These are phyloP conservation scores for Puccinia coronata DNA, from an alignment of 1,284 basidiomycete genomes.

Conservation along the genomic window DNA sequence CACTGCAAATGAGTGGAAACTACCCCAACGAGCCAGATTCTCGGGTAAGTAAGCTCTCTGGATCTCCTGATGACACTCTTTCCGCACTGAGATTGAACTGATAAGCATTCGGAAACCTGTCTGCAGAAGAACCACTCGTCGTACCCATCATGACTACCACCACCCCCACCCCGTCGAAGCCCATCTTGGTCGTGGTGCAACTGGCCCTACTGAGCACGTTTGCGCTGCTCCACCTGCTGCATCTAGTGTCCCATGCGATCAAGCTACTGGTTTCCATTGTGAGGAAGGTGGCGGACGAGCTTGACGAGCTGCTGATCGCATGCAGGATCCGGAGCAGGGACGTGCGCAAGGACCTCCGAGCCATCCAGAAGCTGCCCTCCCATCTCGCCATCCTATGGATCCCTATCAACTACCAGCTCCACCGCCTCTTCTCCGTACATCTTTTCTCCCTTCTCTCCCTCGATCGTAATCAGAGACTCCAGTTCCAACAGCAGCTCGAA, in stretches of 20 bases:
- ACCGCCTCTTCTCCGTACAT: neutral
- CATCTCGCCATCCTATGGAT: conserved; percentile 38
- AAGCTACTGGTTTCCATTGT: neutral
- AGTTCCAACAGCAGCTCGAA: neutral
- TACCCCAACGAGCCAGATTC: too few species aligned
- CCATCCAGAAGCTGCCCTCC: conserved; percentile 15
- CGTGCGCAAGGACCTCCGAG: neutral
- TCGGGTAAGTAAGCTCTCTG: too few species aligned
- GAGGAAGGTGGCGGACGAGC: neutral
- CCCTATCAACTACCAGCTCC: conserved; percentile 30
- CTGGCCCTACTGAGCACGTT: neutral
- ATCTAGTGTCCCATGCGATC: conserved; percentile 37
- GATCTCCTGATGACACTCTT: too few species aligned
- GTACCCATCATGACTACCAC: too few species aligned
- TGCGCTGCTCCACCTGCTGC: conserved; percentile 7
- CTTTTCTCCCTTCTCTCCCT: neutral
- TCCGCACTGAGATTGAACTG: too few species aligned
- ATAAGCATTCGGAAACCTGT: too few species aligned
- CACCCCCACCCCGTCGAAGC: neutral
- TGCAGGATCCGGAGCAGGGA: neutral
- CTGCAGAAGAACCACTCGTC: too few species aligned
- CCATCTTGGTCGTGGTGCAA: neutral
- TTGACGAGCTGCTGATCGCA: neutral
- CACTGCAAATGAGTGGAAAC: too few species aligned
- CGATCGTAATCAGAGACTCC: neutral